phyloP scores from a whole-genome alignment of 2,329 filamentous ascomycete genomes.

The Capronia americana region DNA sequence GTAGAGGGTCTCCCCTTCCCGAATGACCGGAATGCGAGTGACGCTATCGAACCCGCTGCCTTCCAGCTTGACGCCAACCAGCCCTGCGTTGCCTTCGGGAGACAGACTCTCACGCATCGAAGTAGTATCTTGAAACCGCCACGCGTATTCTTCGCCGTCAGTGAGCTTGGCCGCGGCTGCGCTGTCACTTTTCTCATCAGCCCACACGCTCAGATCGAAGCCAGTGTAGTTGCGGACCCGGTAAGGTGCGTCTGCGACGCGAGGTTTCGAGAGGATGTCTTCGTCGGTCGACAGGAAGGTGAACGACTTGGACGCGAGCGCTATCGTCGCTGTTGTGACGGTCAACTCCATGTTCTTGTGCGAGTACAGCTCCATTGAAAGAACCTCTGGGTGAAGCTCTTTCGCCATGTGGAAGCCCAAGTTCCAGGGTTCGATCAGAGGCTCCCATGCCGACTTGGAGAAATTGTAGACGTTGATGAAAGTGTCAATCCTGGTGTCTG shows the following conservation, averaged over 20 bases:
- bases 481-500: slow-evolving; percentile 87
- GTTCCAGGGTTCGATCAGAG: slow-evolving; percentile 93
- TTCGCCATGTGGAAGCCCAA: slow-evolving; percentile 88
- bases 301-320: slow-evolving; percentile 88
- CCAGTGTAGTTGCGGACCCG: slow-evolving; percentile 94
- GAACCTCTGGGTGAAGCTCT: slow-evolving; percentile 73
- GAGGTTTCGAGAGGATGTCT: slow-evolving; percentile 90
- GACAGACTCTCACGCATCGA: slow-evolving; percentile 93
- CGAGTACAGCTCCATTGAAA: slow-evolving; percentile 85
- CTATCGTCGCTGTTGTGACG: slow-evolving; percentile 90
- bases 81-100: slow-evolving; percentile 78
- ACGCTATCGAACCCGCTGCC: slow-evolving; percentile 93
- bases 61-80: slow-evolving; percentile 83
- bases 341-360: slow-evolving; percentile 91
- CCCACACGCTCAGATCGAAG: slow-evolving; percentile 84
- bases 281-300: slow-evolving; percentile 87
- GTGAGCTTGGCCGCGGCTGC: slow-evolving; percentile 74
- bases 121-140: slow-evolving; percentile 96
- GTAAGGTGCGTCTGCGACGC: slow-evolving; percentile 90
- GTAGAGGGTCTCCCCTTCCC: slow-evolving; percentile 94
- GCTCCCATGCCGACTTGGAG: slow-evolving; percentile 98
- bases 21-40: slow-evolving; percentile 83
- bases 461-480: slow-evolving; percentile 99
- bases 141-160: slow-evolving; percentile 90
- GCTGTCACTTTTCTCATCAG: slow-evolving; percentile 74